Evolutionary conservation across 2,329 filamentous ascomycete genomes (phyloP).

Genomic region (Alternaria hordeiaustralica): DNA sequence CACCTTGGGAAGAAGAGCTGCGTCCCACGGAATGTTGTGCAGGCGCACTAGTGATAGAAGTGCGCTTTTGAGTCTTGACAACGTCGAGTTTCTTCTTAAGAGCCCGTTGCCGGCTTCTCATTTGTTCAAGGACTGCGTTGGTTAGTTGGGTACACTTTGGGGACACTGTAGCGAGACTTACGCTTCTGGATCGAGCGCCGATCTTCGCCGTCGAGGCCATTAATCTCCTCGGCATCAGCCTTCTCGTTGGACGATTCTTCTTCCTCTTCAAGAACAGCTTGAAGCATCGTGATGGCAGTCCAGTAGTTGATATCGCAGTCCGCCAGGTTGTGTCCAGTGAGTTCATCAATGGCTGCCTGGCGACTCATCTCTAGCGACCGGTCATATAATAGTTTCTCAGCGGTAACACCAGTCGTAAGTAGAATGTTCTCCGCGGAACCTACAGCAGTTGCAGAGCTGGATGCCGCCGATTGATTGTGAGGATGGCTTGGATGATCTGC

Average conservation of each 20-base stretch:
- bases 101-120: conserved; percentile 50
- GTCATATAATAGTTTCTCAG: conserved; percentile 98
- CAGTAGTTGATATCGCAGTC: conserved; percentile 93
- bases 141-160: conserved; percentile 26
- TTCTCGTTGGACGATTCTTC: conserved; percentile 61
- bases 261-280: conserved; percentile 89
- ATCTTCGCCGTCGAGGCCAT: conserved; percentile 70
- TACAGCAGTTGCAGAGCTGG: conserved; percentile 62
- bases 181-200: conserved; percentile 75
- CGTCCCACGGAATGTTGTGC: conserved; percentile 36
- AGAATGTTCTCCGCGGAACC: conserved; percentile 79
- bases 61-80: conserved; percentile 48
- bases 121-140: conserved; percentile 55
- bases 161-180: conserved; percentile 53
- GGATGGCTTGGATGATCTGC: conserved; percentile 86
- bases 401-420: conserved; percentile 86
- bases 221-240: conserved; percentile 57
- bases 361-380: conserved; percentile 96
- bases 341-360: conserved; percentile 91
- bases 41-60: conserved; percentile 43
- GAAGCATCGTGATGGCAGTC: conserved; percentile 92
- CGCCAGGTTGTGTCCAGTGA: conserved; percentile 84
- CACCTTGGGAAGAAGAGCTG: conserved; percentile 42
- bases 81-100: conserved; percentile 55
- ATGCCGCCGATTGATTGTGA: conserved; percentile 71